A percentile compares a stretch with the other conserved stretches of the same genome.
Evolutionary conservation across 1,139 yeast genomes (phyloP).

Genomic region (Blastobotrys ciferrii): DNA sequence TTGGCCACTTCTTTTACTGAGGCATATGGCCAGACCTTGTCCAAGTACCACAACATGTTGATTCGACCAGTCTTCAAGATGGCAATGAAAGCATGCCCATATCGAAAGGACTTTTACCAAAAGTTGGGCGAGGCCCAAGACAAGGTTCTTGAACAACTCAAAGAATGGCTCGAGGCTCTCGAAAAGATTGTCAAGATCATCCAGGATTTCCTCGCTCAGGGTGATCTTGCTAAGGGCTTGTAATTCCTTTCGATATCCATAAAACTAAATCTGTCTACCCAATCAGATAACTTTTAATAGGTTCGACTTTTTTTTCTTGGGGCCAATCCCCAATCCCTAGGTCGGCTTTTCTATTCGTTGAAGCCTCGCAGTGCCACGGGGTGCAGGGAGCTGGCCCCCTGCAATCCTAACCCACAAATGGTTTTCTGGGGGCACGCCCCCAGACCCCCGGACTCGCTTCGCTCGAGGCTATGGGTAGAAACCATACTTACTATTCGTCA

Average conservation of each 20-base stretch:
- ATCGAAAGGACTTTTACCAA: conserved; percentile 78
- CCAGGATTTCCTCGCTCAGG: conserved; percentile 70
- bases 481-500: too few species aligned
- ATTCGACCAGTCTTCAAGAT: conserved; percentile 84
- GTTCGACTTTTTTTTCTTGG: too few species aligned
- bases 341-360: too few species aligned
- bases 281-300: too few species aligned
- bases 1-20: conserved; percentile 76
- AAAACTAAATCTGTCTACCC: too few species aligned
- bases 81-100: conserved; percentile 96
- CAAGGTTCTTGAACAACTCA: conserved; percentile 62
- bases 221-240: conserved; percentile 87
- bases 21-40: conserved; percentile 75
- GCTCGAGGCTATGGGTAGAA: too few species aligned
- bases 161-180: conserved; percentile 72
- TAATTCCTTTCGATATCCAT: conserved; percentile 43
- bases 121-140: conserved; percentile 63
- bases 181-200: conserved; percentile 72
- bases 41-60: conserved; percentile 77
- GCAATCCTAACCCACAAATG: too few species aligned
- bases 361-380: too few species aligned
- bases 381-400: too few species aligned
- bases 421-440: too few species aligned
- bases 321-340: too few species aligned
- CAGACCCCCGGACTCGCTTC: too few species aligned